These are phyloP conservation scores for Penicillium corylophilum DNA, from an alignment of 2,329 filamentous ascomycete species.

Conservation along the genomic window DNA sequence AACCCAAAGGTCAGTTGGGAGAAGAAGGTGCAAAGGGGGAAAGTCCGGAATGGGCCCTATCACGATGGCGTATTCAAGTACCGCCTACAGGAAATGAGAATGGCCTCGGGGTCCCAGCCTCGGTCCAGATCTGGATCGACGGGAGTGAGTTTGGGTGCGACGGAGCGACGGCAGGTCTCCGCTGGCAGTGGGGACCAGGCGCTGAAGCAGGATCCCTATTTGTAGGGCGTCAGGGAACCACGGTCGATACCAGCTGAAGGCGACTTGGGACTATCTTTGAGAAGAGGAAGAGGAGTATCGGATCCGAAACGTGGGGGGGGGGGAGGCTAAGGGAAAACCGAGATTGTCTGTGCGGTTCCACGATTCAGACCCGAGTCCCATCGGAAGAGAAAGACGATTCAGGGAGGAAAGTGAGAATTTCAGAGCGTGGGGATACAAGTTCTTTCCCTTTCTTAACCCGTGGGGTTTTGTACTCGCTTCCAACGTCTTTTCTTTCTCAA, in stretches of 20 bases:
- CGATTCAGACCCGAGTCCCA: background rate
- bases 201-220: background rate
- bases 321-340: background rate
- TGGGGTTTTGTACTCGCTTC: background rate
- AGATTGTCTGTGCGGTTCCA: slow-evolving; percentile 6
- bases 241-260: slow-evolving; percentile 8
- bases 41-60: slow-evolving; percentile 3
- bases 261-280: background rate
- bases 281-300: background rate
- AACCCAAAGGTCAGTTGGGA: background rate
- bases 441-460: background rate
- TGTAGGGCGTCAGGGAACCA: background rate
- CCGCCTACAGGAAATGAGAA: background rate
- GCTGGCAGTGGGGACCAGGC: background rate
- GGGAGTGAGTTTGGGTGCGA: slow-evolving; percentile 19
- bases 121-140: slow-evolving; percentile 25
- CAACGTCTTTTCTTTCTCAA: background rate
- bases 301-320: background rate
- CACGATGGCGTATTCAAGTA: background rate
- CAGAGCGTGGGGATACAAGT: background rate
- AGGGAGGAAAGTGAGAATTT: background rate
- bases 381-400: background rate
- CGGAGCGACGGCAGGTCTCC: slow-evolving; percentile 6
- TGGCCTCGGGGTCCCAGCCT: slow-evolving; percentile 6
- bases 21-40: background rate